A percentile compares a stretch with the other conserved stretches of the same genome.
Conservation (phyloP, 805 yeast species). For the Starmerella sp. region DNA sequence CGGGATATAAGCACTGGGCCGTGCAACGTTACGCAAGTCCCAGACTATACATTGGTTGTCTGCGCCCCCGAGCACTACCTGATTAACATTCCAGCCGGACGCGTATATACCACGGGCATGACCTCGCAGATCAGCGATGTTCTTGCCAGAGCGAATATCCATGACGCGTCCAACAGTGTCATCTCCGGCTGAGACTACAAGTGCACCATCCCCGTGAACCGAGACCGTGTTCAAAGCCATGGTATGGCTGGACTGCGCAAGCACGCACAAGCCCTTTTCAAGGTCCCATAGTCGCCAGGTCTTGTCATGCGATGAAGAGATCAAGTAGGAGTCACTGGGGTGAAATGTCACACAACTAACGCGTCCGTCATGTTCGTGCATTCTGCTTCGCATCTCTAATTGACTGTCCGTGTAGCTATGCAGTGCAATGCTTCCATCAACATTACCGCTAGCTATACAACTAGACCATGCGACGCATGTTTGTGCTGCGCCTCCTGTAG, state of each 20-base stretch:
- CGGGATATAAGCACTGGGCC: slow-evolving; percentile 41
- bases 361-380: slow-evolving; percentile 1
- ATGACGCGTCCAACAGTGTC: slow-evolving; percentile 67
- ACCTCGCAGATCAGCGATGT: slow-evolving; percentile 46
- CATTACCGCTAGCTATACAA: neutral
- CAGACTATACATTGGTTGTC: slow-evolving; percentile 73
- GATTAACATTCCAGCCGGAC: slow-evolving; percentile 55
- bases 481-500: slow-evolving; percentile 33
- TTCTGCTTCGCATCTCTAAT: neutral
- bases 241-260: slow-evolving; percentile 77
- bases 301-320: slow-evolving; percentile 67
- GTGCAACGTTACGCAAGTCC: slow-evolving; percentile 56
- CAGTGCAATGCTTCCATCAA: slow-evolving; percentile 1
- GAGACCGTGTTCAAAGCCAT: slow-evolving; percentile 53
- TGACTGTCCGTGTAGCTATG: neutral
- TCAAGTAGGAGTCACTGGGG: slow-evolving; percentile 47
- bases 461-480: neutral
- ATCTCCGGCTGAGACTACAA: slow-evolving; percentile 64
- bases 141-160: slow-evolving; percentile 75
- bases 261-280: slow-evolving; percentile 36
- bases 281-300: slow-evolving; percentile 89
- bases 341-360: slow-evolving; percentile 51
- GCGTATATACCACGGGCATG: slow-evolving; percentile 65
- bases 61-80: slow-evolving; percentile 68
- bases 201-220: slow-evolving; percentile 56